Base-by-base conservation (phyloP, 768 basidiomycete species). In the Calocybe indica region DNA sequence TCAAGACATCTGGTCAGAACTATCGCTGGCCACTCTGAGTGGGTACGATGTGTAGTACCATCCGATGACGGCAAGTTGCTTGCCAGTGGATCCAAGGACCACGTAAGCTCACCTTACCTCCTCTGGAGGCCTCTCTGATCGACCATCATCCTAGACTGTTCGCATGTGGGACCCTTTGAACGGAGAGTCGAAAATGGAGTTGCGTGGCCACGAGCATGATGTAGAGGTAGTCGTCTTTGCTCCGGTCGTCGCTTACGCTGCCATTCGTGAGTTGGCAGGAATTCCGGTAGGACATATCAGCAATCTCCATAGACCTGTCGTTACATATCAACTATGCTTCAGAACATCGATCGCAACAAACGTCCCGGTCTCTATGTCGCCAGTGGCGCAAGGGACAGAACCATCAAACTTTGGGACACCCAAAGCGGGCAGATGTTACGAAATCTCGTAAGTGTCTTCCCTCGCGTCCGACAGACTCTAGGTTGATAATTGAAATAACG, bases 371-470 rank as follows among this genome's bases (percentile, higher is more conserved):
- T 71, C 22, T 93, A 82, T 60, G 74, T 88, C 6, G 83, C 83
- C 7, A 92, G 90, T 10, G 92, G 90, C 2, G 85, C 88, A 31
- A 76, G 93, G 64, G 93, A 97, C 69, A 95, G 92, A 73, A 82
- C 82, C 5, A 89, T 96, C 69, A 89, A 86, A 58, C 64, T 97
- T 12, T 97, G 93, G 93, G 93, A 96, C 58, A 75, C 82, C 0
- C 75, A 82, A 51, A 83, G 80, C 39, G 92, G 94, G 5, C 90
- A 90, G 62, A 75, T 88, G 63, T 63, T 93, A 38, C 76, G 83
- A 62, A 88, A 79, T 51, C 75, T 94, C 47, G 88, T 87, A 53
- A 48, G 78, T 63, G 46, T 31, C 34, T 52, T 28, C 13, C 30
- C n/a, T n/a, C 47, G 29, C 37, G 47, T 33, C 11, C 45, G 4